Percentiles rank a stretch among this genome's conserved stretches.
These are phyloP conservation scores for Thermothielavioides terrestris DNA, from an alignment of 495 filamentous ascomycete genomes.

Conservation along the genomic window DNA sequence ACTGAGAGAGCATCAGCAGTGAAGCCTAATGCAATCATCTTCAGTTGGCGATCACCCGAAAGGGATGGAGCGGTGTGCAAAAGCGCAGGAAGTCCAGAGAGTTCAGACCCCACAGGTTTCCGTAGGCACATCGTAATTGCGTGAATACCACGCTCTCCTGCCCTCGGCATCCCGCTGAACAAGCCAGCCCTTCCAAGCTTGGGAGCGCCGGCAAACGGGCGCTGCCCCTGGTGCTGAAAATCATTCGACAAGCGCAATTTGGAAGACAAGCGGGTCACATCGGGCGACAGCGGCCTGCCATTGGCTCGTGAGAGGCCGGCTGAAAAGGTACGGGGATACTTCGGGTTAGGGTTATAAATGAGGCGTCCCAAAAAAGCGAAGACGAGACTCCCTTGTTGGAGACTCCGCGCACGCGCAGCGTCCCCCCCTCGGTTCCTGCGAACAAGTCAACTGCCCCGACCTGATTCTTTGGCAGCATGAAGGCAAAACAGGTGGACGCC, in stretches of 20 bases:
- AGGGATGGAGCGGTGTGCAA: neutral
- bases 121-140: too few species aligned
- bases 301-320: conserved; percentile 8
- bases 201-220: neutral
- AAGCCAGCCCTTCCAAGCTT: neutral
- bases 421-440: conserved; percentile 26
- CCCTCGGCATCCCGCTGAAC: neutral
- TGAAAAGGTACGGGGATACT: conserved; percentile 15
- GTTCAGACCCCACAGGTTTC: too few species aligned
- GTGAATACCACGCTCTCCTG: neutral
- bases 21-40: too few species aligned
- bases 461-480: conserved; percentile 32
- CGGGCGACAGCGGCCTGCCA: neutral
- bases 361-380: conserved; percentile 16
- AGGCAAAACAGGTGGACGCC: conserved; percentile 33
- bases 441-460: conserved; percentile 30
- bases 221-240: neutral
- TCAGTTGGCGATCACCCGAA: neutral
- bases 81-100: too few species aligned
- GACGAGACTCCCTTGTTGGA: conserved; percentile 23
- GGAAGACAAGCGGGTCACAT: conserved; percentile 1
- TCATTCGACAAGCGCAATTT: conserved; percentile 11
- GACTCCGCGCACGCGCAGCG: conserved; percentile 19
- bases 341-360: conserved; percentile 24
- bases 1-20: too few species aligned